phyloP scores from a whole-genome alignment of 1,284 basidiomycete genomes.

The Austroboletus niveus region DNA sequence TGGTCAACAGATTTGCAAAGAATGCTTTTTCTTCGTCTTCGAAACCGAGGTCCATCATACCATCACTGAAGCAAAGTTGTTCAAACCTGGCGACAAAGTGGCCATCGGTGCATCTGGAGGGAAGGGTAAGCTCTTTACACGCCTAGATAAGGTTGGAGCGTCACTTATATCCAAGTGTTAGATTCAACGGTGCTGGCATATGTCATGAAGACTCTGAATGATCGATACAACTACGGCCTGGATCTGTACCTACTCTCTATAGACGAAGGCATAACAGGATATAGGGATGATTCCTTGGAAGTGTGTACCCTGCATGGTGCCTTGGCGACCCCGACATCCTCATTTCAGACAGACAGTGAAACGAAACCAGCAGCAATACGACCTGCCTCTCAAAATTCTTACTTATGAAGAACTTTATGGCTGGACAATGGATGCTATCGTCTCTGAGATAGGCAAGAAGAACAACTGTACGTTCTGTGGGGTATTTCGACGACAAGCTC shows the following conservation, averaged over 20 bases:
- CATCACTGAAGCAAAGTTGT: conserved; percentile 78
- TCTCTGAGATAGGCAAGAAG: conserved; percentile 91
- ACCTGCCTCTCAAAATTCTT: conserved; percentile 93
- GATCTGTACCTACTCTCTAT: conserved; percentile 94
- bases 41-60: conserved; percentile 99
- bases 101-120: conserved; percentile 98
- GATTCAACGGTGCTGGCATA: conserved; percentile 98
- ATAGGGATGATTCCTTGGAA: conserved; percentile 96
- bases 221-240: conserved; percentile 90
- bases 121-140: conserved; percentile 63
- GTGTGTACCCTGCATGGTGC: conserved; percentile 41
- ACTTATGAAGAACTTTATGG: conserved; percentile 97
- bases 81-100: conserved; percentile 89
- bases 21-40: conserved; percentile 96
- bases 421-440: conserved; percentile 99
- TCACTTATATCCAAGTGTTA: conserved; percentile 33
- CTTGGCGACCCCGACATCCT: conserved; percentile 6
- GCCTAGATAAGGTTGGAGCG: background rate
- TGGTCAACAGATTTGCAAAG: conserved; percentile 93
- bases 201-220: conserved; percentile 94
- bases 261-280: conserved; percentile 98
- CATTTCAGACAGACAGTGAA: conserved; percentile 79
- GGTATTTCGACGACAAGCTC: conserved; percentile 93
- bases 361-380: conserved; percentile 94
- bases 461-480: conserved; percentile 99